Base-by-base conservation (phyloP, 306 rosid genomes). In the Oxytropis ochrocephala region DNA sequence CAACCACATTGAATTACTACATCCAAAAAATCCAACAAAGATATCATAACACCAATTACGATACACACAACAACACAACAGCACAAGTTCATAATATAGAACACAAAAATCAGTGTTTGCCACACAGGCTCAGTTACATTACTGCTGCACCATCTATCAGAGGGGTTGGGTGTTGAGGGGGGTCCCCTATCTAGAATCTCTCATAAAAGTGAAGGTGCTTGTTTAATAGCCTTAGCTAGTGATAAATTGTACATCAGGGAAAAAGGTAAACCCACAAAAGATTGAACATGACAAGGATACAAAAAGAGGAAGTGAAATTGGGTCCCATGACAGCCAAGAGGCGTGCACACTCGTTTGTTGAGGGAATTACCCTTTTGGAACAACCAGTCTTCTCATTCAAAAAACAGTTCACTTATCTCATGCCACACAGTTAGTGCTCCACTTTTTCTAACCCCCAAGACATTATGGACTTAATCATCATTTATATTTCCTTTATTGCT, bases 391-490 rank as follows among this genome's bases (percentile, higher is more conserved):
- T 84, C 86, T 75, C 84, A 44, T 72, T 85, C 82, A 77, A 75
- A 24, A 72, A 81, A 78, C 75, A 83, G 73, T 78, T 73, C 84
- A 79, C 54, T 24, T 24, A 70, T 41, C 61, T 69, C 86, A 72
- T 79, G 82, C 88, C 83, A 56, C 59, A 38, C 10, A 56, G 83
- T 61, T 79, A 63, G 80, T 70, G 80, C 85, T 75, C n/a, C n/a
- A 73, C 92, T 86, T 83, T 86, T 88, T 79, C 92, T 85, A 73
- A 83, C 78, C 86, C 82, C 85, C 39, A 81, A 78, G 78, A 44
- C 72, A 81, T 24, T 24, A 24, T 59, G 57, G 83, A 73, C 88
- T 76, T 69, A 7, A 81, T 72, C 44, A 81, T 72, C 44, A 85
- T 81, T 78, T 84, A 63, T 70, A 63, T 11, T 73, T 55, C 75